phyloP scores from a whole-genome alignment of 352 stramenopile genomes.

The Hyaloperonospora arabidopsidis region DNA sequence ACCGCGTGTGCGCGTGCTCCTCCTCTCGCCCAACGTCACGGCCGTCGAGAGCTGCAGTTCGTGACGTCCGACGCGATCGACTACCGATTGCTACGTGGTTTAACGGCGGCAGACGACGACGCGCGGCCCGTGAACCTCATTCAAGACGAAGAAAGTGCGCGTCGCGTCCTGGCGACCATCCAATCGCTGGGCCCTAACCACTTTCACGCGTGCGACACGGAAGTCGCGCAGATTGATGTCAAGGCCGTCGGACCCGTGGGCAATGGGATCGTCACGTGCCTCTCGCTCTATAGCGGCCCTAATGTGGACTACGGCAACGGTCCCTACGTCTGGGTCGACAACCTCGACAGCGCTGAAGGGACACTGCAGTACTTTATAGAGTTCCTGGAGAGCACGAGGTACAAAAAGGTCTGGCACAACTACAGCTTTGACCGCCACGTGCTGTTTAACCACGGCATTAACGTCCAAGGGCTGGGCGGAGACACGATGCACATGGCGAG shows the following conservation, averaged over 20 bases:
- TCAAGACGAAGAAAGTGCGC: slow-evolving; percentile 56
- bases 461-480: slow-evolving; percentile 87
- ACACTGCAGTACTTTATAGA: slow-evolving; percentile 83
- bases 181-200: slow-evolving; percentile 48
- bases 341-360: slow-evolving; percentile 87
- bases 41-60: slow-evolving; percentile 32
- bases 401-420: slow-evolving; percentile 98
- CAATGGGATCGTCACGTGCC: slow-evolving; percentile 96
- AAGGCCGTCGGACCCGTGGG: slow-evolving; percentile 91
- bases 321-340: slow-evolving; percentile 86
- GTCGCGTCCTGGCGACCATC: slow-evolving; percentile 57
- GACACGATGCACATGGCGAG: slow-evolving; percentile 99
- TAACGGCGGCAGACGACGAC: slow-evolving; percentile 64
- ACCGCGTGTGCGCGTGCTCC: background rate
- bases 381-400: slow-evolving; percentile 88
- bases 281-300: slow-evolving; percentile 93
- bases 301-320: slow-evolving; percentile 95
- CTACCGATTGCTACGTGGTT: slow-evolving; percentile 38
- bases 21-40: background rate
- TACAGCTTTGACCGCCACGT: slow-evolving; percentile 99
- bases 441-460: slow-evolving; percentile 94
- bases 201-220: slow-evolving; percentile 95
- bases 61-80: slow-evolving; percentile 70
- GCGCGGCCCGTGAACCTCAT: slow-evolving; percentile 66
- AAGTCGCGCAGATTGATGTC: slow-evolving; percentile 96